Evolutionary conservation across 2,329 filamentous ascomycete species (phyloP), one percentile per base, ranked within the genome.

Genomic region (Aspergillus sp.): DNA sequence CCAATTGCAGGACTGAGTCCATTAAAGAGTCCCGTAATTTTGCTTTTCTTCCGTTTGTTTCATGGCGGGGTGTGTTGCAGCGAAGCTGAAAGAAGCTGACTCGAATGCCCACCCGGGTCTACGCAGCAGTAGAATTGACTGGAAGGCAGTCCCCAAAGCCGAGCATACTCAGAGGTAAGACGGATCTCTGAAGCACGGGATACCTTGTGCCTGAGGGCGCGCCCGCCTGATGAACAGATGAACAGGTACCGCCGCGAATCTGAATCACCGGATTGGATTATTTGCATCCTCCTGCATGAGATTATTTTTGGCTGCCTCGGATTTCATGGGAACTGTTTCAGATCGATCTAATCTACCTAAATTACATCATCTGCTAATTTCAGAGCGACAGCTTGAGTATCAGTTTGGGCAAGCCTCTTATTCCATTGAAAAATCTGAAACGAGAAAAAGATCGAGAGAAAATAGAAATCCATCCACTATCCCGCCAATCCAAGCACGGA

Each of bases 41-140:
- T 56, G 54, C 39, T 56, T 51, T 51, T 51, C n/a, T 44, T 37
- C 19, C 17, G 41, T 27, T 53, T 46, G 27, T 54, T 22, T 27
- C 40, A 53, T 20, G 39, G 37, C 24, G 8, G 17, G 39, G 39
- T n/a, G 6, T 15, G 22, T 5, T 5, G 22, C 13, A 47, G 44
- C n/a, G 30, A 24, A 47, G 44, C 44, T 48, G 45, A 48, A 19
- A 48, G 45, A 48, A 48, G 27, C 15, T 17, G 12, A 13, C n/a
- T 15, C 8, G 9, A 33, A n/a, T 42, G 40, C 9, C 17, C 19
- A 42, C 40, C n/a, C n/a, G 3, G 19, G 5, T 15, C 34, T n/a
- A 37, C 34, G 13, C 12, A 37, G 34, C 34, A 37, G 12, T 13
- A 30, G 27, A 30, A 37, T 37, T n/a, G 15, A n/a, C 34, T 37